Evolutionary conservation across 176 grass and related monocot genomes (phyloP), one percentile per base, ranked within the genome.

Genomic region (Tuctoria greenei): DNA sequence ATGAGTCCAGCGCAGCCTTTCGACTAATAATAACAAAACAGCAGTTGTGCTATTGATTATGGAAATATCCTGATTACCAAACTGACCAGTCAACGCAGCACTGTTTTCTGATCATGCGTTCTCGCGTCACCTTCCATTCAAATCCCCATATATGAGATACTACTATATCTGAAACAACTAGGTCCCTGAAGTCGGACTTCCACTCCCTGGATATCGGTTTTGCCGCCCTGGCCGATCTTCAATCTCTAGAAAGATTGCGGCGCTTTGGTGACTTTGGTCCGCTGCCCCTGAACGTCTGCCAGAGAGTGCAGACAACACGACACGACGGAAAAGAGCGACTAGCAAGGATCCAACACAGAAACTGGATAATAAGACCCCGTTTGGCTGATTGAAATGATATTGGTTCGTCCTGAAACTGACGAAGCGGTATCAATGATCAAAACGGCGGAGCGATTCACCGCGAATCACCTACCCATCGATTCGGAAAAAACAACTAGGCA

Each of bases 191-290:
- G 20, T 14, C 27, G 3, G 26, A 75, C 31, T 61, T 61, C 71
- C 11, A 11, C 20, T 35, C 35, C 1, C 38, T 36, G 20, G 66
- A 45, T 25, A 57, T 49, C 25, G 42, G 21, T 71, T 80, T 52
- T 79, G 47, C 67, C 11, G 16, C 59, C 75, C 38, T 64, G 66
- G 66, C 46, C 15, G 60, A 49, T 38, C 47, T 16, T 25, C 23
- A 27, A 44, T 67, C 67, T 26, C 36, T 47, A 58, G 61, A 6
- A 54, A 40, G 36, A 78, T 66, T n/a, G n/a, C 61, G 21, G 50
- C 34, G 10, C n/a, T n/a, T n/a, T n/a, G n/a, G n/a, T n/a, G n/a
- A n/a, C 40, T 76, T 11, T 4, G 58, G 25, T 13, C 10, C 4
- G 24, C 24, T 12, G 25, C 57, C 15, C 3, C 23, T 44, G 23